A percentile compares a stretch with the other conserved stretches of the same genome.
Conservation (phyloP, 306 rosid genomes). For the Arachis stenosperma region DNA sequence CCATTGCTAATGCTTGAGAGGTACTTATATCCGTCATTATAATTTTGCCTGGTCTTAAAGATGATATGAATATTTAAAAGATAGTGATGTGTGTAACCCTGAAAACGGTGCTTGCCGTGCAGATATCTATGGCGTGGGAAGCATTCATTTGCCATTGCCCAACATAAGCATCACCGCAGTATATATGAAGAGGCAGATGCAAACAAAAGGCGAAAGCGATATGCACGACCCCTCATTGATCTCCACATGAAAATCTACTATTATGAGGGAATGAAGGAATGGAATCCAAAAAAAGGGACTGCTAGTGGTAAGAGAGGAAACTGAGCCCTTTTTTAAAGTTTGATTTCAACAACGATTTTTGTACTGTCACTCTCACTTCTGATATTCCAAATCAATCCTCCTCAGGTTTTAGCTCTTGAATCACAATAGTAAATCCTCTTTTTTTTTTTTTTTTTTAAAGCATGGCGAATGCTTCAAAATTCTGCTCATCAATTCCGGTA, state of each 20-base stretch:
- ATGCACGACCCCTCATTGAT: conserved; percentile 96
- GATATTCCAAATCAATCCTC: conserved; percentile 8
- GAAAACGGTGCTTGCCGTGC: conserved; percentile 31
- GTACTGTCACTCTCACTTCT: conserved; percentile 14
- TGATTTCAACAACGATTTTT: conserved; percentile 29
- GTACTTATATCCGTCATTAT: conserved; percentile 42
- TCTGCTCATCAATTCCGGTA: background rate
- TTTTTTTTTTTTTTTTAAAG: background rate
- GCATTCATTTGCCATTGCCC: conserved; percentile 92
- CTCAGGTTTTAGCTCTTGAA: conserved; percentile 1
- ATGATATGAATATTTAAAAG: conserved; percentile 18
- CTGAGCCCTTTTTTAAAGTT: conserved; percentile 10
- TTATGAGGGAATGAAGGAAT: conserved; percentile 87
- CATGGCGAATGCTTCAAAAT: background rate
- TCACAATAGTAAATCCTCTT: background rate
- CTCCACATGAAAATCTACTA: conserved; percentile 96
- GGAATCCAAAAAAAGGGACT: conserved; percentile 72
- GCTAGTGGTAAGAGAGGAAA: conserved; percentile 71
- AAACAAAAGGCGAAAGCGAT: conserved; percentile 95
- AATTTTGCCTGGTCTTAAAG: conserved; percentile 11
- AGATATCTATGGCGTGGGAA: conserved; percentile 96
- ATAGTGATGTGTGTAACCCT: conserved; percentile 25
- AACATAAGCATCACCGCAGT: conserved; percentile 91
- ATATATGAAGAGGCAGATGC: conserved; percentile 97
- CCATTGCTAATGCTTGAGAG: conserved; percentile 92